phyloP scores from a whole-genome alignment of 106 monocot genomes.

The Phalaenopsis aphrodite region DNA sequence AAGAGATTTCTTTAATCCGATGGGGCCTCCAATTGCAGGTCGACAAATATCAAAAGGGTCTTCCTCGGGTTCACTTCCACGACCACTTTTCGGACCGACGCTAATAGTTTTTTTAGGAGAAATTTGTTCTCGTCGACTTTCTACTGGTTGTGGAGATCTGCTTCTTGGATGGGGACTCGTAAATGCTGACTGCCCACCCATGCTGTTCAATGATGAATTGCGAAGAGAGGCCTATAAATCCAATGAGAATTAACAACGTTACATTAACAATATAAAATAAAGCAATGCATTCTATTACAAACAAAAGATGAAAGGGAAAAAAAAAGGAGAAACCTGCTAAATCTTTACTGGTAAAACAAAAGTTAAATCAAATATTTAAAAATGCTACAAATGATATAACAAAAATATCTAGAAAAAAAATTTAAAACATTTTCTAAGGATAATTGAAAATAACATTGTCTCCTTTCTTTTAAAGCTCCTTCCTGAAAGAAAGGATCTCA shows the following conservation, averaged over 20 bases:
- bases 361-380: too few species aligned
- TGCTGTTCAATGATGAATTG: background rate
- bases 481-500: too few species aligned
- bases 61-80: constrained; percentile 8
- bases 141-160: constrained; percentile 1
- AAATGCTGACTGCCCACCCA: background rate
- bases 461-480: too few species aligned
- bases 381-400: too few species aligned
- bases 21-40: background rate
- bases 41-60: constrained; percentile 34
- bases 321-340: too few species aligned
- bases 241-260: background rate
- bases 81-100: background rate
- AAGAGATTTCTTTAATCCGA: constrained; percentile 24
- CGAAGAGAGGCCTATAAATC: constrained; percentile 7
- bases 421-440: too few species aligned
- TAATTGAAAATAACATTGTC: too few species aligned
- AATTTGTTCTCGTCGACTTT: constrained; percentile 9
- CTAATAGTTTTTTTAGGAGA: constrained; percentile 7
- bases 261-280: background rate
- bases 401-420: too few species aligned
- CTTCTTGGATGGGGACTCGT: background rate
- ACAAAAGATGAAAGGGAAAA: background rate
- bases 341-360: too few species aligned
- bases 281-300: background rate